Conservation (phyloP, 306 rosid species). For the Arachis hypogaea region DNA sequence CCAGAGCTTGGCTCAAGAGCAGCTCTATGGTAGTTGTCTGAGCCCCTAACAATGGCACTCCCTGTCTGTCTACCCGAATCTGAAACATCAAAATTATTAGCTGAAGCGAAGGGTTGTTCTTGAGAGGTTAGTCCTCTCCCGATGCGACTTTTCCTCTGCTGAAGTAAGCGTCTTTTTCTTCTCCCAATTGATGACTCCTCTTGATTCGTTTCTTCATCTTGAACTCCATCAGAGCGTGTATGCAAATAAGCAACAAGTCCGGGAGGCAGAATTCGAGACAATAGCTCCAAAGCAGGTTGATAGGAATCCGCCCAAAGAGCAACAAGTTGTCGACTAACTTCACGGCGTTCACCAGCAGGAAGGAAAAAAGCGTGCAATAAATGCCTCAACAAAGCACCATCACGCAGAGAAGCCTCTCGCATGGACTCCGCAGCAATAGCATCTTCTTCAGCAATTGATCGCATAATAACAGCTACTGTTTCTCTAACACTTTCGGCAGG, state of each 20-base stretch:
- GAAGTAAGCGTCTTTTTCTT: conserved; percentile 89
- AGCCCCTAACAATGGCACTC: conserved; percentile 48
- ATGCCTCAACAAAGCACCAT: conserved; percentile 97
- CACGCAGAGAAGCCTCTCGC: conserved; percentile 99
- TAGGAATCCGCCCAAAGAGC: conserved; percentile 99
- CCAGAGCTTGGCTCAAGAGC: conserved; percentile 56
- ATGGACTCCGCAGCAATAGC: conserved; percentile 99
- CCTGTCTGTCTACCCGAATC: conserved; percentile 66
- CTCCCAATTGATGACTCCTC: conserved; percentile 73
- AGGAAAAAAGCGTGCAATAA: conserved; percentile 88
- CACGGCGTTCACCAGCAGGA: conserved; percentile 90
- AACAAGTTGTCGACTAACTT: conserved; percentile 95
- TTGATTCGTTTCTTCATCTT: conserved; percentile 61
- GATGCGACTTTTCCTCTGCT: conserved; percentile 75
- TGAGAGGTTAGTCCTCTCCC: conserved; percentile 79
- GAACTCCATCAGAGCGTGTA: conserved; percentile 81
- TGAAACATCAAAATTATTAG: conserved; percentile 63
- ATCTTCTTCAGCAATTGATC: conserved; percentile 98
- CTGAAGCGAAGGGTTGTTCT: conserved; percentile 72
- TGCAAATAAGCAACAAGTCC: conserved; percentile 99
- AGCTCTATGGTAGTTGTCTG: conserved; percentile 55
- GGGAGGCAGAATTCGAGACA: conserved; percentile 96
- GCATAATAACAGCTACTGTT: conserved; percentile 96
- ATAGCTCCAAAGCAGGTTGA: conserved; percentile 86
- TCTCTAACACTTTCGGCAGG: conserved; percentile 98